Evolutionary conservation across 495 filamentous ascomycete species (phyloP).

Genomic region (Talaromyces liani): DNA sequence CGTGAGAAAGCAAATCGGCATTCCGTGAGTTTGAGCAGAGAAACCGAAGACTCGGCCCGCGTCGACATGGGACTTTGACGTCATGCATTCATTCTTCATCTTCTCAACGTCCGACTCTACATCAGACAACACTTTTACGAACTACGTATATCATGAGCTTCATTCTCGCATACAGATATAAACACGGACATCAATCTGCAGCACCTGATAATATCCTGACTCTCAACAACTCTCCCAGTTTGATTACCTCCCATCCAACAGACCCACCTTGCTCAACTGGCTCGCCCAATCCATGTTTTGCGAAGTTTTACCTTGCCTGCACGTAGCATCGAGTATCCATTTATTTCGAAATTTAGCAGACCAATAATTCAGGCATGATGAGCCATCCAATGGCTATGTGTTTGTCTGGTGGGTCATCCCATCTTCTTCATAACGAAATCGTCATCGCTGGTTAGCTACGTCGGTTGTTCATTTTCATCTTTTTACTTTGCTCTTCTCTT

Average conservation of each 20-base stretch:
- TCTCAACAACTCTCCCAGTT: background rate
- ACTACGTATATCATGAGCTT: background rate
- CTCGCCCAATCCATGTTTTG: background rate
- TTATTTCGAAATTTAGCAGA: background rate
- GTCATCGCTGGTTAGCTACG: background rate
- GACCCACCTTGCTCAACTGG: background rate
- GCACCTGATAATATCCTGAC: background rate
- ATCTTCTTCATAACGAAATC: conserved; percentile 2
- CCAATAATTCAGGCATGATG: background rate
- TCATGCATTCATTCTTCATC: background rate
- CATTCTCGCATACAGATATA: background rate
- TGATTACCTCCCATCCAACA: background rate
- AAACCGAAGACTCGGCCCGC: background rate
- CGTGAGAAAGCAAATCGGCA: background rate
- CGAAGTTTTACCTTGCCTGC: background rate
- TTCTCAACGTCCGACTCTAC: background rate
- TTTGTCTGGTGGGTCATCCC: background rate
- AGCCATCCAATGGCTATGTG: background rate
- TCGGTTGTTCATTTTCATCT: background rate
- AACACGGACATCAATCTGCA: background rate
- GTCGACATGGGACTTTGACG: background rate
- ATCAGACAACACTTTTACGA: background rate
- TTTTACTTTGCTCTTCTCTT: background rate
- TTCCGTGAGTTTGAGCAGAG: background rate
- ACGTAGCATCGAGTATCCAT: background rate